Base-by-base conservation (phyloP, 2,329 filamentous ascomycete genomes). In the Diatrype stigma region DNA sequence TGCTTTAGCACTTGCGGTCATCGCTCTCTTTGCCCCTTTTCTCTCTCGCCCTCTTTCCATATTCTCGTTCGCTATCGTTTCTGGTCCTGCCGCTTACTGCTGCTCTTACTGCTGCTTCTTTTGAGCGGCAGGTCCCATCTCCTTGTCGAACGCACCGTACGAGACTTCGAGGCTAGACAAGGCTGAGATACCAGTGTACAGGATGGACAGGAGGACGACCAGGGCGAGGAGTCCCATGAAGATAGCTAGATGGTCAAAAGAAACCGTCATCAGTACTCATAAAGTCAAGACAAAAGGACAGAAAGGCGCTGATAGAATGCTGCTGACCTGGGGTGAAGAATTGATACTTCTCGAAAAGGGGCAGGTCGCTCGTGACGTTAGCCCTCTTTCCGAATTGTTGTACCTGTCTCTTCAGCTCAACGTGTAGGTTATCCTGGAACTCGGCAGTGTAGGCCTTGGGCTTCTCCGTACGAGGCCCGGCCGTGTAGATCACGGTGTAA, bases 141-240 rank as follows among this genome's bases (percentile, higher is more conserved):
- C 93, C 77, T 96, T 96, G 67, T 95, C 93, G 67, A 97, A 99
- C 2, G 94, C 91, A 56, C 89, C 90, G 69, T 97, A 97, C 1
- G 90, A 89, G 28, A 97, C 90, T 68, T 96, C 80, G 17, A 99
- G 78, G 59, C 90, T 93, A 6, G 81, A 76, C 12, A 97, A 77
- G 14, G 89, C 91, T 53, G 72, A 82, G 50, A 97, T 73, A 14
- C 87, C 94, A 51, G 92, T 85, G 58, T 86, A 86, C 6, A 96
- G 75, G 59, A 97, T 92, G 26, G 82, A 74, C 54, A 96, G 71
- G 46, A 96, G 78, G 37, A 96, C 68, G 17, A 94, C 68, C 3
- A 81, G 73, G 21, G 85, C 85, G 35, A 92, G 66, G 19, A 96
- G 73, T 26, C 83, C 87, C 87, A 96, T 96, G 71, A 96, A 97